These are phyloP conservation scores for Strigomonas galati DNA, from an alignment of 208 protist genomes.

Conservation along the genomic window DNA sequence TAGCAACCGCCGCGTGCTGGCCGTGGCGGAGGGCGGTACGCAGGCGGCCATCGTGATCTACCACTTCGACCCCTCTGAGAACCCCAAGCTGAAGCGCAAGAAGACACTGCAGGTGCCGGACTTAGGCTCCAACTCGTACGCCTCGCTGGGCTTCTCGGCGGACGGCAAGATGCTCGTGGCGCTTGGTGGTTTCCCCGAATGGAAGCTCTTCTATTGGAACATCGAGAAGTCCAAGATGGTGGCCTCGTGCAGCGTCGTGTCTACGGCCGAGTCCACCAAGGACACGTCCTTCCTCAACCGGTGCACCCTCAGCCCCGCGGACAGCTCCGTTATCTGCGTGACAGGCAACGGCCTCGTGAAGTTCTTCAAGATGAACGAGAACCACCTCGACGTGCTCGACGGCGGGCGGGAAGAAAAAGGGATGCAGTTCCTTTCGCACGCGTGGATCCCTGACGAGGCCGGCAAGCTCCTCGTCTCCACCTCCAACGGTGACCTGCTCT, in stretches of 20 bases:
- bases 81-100: slow-evolving; percentile 79
- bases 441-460: slow-evolving; percentile 89
- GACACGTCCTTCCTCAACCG: slow-evolving; percentile 78
- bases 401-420: slow-evolving; percentile 66
- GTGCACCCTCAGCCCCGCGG: slow-evolving; percentile 89
- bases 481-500: slow-evolving; percentile 91
- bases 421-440: slow-evolving; percentile 91
- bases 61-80: slow-evolving; percentile 78
- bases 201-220: slow-evolving; percentile 92
- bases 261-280: slow-evolving; percentile 34
- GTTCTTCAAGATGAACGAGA: slow-evolving; percentile 86
- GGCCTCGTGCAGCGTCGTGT: slow-evolving; percentile 48
- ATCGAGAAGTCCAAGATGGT: slow-evolving; percentile 89
- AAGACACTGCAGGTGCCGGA: slow-evolving; percentile 81
- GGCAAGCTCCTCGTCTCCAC: slow-evolving; percentile 90
- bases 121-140: slow-evolving; percentile 79
- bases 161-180: slow-evolving; percentile 87
- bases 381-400: slow-evolving; percentile 51
- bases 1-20: slow-evolving; percentile 89
- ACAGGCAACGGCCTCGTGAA: slow-evolving; percentile 87
- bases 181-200: slow-evolving; percentile 91
- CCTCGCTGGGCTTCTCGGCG: slow-evolving; percentile 89
- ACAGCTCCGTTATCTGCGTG: slow-evolving; percentile 89
- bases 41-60: slow-evolving; percentile 88
- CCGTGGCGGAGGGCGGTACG: slow-evolving; percentile 91